Conservation (phyloP, 2,329 filamentous ascomycete genomes). For the Aphanocladium album region DNA sequence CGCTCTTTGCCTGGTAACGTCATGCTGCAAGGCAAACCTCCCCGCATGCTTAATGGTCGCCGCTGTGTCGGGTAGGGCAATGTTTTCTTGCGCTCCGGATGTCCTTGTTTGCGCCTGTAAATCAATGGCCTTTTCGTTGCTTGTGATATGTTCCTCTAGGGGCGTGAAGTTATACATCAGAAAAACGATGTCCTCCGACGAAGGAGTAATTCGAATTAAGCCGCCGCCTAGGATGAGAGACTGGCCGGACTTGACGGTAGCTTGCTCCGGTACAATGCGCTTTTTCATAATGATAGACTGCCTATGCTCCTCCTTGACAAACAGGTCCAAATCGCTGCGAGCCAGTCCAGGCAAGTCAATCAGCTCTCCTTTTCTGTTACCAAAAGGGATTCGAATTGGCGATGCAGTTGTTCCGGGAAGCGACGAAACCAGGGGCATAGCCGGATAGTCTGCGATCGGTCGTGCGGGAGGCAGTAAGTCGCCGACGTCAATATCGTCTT, state of each 20-base stretch:
- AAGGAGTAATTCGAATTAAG: slow-evolving; percentile 80
- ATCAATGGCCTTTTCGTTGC: slow-evolving; percentile 71
- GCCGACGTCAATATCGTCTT: slow-evolving; percentile 32
- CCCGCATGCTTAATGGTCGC: slow-evolving; percentile 65
- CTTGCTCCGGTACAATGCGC: slow-evolving; percentile 68
- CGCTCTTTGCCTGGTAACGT: slow-evolving; percentile 75
- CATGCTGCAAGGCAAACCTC: slow-evolving; percentile 67
- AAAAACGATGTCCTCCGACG: slow-evolving; percentile 55
- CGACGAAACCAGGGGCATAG: slow-evolving; percentile 80
- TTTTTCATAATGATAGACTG: slow-evolving; percentile 71
- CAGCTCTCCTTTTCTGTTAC: slow-evolving; percentile 78
- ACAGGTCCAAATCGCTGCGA: slow-evolving; percentile 65
- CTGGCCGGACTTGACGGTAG: slow-evolving; percentile 67
- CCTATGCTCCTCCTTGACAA: slow-evolving; percentile 63
- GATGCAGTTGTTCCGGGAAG: slow-evolving; percentile 92
- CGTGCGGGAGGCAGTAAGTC: slow-evolving; percentile 72
- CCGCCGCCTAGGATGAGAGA: slow-evolving; percentile 76
- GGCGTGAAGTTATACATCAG: slow-evolving; percentile 85
- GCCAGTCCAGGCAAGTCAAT: slow-evolving; percentile 87
- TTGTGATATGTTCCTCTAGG: slow-evolving; percentile 68
- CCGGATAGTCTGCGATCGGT: slow-evolving; percentile 67
- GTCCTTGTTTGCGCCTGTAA: slow-evolving; percentile 62
- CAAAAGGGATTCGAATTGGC: slow-evolving; percentile 88
- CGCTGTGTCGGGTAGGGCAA: slow-evolving; percentile 54
- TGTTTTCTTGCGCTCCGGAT: slow-evolving; percentile 54